phyloP scores from a whole-genome alignment of 2,329 filamentous ascomycete species.

The Penicillium sp. region DNA sequence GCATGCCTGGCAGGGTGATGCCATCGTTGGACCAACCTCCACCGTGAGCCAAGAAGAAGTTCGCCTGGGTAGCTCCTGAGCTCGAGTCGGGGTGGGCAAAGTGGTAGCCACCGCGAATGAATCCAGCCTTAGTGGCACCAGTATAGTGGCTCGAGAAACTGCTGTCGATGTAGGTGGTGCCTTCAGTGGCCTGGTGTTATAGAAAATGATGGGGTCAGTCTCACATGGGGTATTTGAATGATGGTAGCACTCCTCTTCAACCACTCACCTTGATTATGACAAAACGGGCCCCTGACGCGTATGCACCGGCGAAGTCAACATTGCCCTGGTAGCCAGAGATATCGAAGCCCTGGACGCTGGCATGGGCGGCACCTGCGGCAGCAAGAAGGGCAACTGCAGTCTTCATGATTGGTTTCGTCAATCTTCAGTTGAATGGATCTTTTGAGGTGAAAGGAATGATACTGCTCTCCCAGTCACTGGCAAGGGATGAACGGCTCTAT shows the following conservation, averaged over 20 bases:
- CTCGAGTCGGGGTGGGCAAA: slow-evolving; percentile 53
- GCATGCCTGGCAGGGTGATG: slow-evolving; percentile 59
- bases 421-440: not conserved
- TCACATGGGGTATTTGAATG: not conserved
- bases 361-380: slow-evolving; percentile 19
- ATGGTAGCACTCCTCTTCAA: too few relatives aligned
- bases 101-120: slow-evolving; percentile 61
- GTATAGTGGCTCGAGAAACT: slow-evolving; percentile 54
- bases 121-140: slow-evolving; percentile 52
- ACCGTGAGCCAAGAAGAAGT: slow-evolving; percentile 56
- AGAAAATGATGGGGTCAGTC: not conserved
- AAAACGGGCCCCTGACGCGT: slow-evolving; percentile 33
- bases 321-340: slow-evolving; percentile 34
- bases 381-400: slow-evolving; percentile 17
- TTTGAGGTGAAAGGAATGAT: not conserved
- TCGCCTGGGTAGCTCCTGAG: slow-evolving; percentile 52
- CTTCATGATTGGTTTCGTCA: slow-evolving; percentile 19
- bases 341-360: slow-evolving; percentile 36
- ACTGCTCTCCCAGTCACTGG: not conserved
- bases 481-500: not conserved
- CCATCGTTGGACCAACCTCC: slow-evolving; percentile 59
- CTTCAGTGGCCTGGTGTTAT: slow-evolving; percentile 54
- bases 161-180: slow-evolving; percentile 51
- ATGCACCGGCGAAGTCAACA: slow-evolving; percentile 33
- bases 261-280: slow-evolving; percentile 37